A percentile compares a stretch with the other conserved stretches of the same genome.
phyloP scores from a whole-genome alignment of 1,139 yeast genomes.

The Wickerhamomyces sp. region DNA sequence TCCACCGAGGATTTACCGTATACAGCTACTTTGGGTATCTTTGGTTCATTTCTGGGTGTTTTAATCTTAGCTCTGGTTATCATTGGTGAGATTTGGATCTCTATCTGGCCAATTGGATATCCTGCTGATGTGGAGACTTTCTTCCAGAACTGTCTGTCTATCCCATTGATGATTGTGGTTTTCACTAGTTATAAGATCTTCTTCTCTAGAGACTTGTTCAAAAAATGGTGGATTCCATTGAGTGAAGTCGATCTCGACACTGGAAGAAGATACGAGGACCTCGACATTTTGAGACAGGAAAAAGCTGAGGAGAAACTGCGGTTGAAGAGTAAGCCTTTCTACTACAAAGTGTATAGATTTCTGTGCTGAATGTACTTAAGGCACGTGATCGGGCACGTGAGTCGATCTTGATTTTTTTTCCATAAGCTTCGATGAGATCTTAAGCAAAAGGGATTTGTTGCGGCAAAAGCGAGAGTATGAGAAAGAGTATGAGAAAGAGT shows the following conservation, averaged over 20 bases:
- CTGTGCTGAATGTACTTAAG: slow-evolving; percentile 51
- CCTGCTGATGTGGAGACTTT: slow-evolving; percentile 43
- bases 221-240: slow-evolving; percentile 28
- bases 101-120: slow-evolving; percentile 60
- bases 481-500: too few species aligned
- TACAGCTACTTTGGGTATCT: slow-evolving; percentile 47
- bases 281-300: slow-evolving; percentile 39
- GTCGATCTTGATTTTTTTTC: too few species aligned
- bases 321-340: slow-evolving; percentile 29
- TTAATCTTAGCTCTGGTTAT: slow-evolving; percentile 44
- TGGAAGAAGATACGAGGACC: slow-evolving; percentile 45
- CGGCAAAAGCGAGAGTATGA: too few species aligned
- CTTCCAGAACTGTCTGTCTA: slow-evolving; percentile 44
- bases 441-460: too few species aligned
- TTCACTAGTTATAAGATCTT: slow-evolving; percentile 21
- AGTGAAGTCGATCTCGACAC: slow-evolving; percentile 42
- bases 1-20: slow-evolving; percentile 47
- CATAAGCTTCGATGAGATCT: too few species aligned
- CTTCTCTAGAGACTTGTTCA: slow-evolving; percentile 28
- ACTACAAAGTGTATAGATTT: slow-evolving; percentile 33
- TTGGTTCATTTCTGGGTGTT: slow-evolving; percentile 49
- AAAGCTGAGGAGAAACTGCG: slow-evolving; percentile 38
- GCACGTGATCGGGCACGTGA: too few species aligned
- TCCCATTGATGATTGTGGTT: slow-evolving; percentile 41
- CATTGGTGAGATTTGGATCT: slow-evolving; percentile 62